phyloP scores from a whole-genome alignment of 1,139 yeast genomes.

The Sugiyamaella japonica region DNA sequence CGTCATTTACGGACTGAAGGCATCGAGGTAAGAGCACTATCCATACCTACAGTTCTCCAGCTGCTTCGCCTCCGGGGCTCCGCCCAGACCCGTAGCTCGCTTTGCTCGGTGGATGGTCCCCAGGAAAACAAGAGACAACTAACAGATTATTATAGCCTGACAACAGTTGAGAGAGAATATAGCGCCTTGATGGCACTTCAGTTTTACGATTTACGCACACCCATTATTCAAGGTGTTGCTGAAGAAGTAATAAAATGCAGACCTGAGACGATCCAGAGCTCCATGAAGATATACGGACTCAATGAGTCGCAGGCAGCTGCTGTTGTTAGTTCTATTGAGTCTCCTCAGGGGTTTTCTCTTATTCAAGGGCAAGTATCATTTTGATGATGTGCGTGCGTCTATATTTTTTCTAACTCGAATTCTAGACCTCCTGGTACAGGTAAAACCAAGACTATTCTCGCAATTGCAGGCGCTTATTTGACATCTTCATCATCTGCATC shows the following conservation, averaged over 20 bases:
- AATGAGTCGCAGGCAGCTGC: slow-evolving; percentile 92
- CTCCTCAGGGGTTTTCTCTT: slow-evolving; percentile 73
- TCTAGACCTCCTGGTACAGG: slow-evolving; percentile 90
- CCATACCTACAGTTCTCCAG: too few species aligned
- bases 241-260: slow-evolving; percentile 46
- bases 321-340: slow-evolving; percentile 63
- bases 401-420: slow-evolving; percentile 12
- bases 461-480: slow-evolving; percentile 79
- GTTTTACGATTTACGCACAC: slow-evolving; percentile 69
- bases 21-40: slow-evolving; percentile 54
- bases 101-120: too few species aligned
- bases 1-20: slow-evolving; percentile 63
- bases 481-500: slow-evolving; percentile 33
- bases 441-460: slow-evolving; percentile 93
- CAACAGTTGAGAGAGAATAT: slow-evolving; percentile 90
- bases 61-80: too few species aligned
- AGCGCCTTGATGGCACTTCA: slow-evolving; percentile 78
- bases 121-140: slow-evolving; percentile 10
- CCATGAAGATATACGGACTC: slow-evolving; percentile 53
- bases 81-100: too few species aligned
- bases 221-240: slow-evolving; percentile 68
- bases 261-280: slow-evolving; percentile 43
- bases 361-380: slow-evolving; percentile 66
- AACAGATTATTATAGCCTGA: slow-evolving; percentile 47
- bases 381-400: background rate